These are phyloP conservation scores for Cryptosporidium parvum DNA, from an alignment of 169 alveolate species.

Conservation along the genomic window DNA sequence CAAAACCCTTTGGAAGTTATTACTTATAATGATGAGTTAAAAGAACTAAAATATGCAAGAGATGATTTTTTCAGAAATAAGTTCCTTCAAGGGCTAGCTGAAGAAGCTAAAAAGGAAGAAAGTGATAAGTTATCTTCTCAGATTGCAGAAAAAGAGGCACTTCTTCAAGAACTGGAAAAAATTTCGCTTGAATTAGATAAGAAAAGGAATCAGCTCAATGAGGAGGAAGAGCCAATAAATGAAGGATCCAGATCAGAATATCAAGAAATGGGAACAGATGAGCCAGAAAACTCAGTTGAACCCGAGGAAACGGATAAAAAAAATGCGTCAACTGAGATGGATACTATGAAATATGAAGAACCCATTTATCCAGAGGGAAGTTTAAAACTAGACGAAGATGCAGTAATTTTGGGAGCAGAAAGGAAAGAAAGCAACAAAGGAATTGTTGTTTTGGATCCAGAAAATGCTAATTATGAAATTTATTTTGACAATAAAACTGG, in stretches of 20 bases:
- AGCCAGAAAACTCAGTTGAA: neutral
- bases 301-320: neutral
- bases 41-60: conserved; percentile 32
- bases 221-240: neutral
- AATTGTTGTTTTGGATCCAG: conserved; percentile 67
- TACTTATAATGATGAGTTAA: conserved; percentile 37
- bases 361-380: conserved; percentile 12
- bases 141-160: conserved; percentile 50
- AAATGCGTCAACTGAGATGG: neutral
- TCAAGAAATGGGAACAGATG: neutral
- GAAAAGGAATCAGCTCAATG: neutral
- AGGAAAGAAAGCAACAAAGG: conserved; percentile 11
- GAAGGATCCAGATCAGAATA: neutral
- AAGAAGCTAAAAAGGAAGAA: conserved; percentile 8
- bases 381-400: conserved; percentile 44
- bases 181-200: conserved; percentile 29
- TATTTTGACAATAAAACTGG: neutral
- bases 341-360: neutral
- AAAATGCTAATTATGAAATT: conserved; percentile 29
- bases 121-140: conserved; percentile 22
- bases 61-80: conserved; percentile 16
- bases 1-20: conserved; percentile 46
- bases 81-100: neutral
- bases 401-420: conserved; percentile 36
- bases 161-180: conserved; percentile 46